Conservation (phyloP, 768 basidiomycete genomes). For the Trametes maxima region DNA sequence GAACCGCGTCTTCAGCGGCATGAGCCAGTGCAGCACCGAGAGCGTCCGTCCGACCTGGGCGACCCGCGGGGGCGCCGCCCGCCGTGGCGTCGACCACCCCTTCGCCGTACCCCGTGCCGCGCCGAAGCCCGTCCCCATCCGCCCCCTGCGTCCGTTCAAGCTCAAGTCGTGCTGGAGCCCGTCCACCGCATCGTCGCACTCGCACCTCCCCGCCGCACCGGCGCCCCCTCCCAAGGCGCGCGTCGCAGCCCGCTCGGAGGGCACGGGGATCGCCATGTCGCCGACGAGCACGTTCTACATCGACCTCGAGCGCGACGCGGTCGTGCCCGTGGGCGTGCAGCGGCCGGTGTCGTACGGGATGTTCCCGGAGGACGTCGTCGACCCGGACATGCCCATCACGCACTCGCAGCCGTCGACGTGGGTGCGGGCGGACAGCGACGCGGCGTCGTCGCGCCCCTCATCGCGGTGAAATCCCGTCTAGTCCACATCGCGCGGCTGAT, state of each 20-base stretch:
- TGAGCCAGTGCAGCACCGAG: slow-evolving; percentile 21
- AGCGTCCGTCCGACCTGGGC: slow-evolving; percentile 54
- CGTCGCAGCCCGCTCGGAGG: slow-evolving; percentile 7
- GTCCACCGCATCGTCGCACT: slow-evolving; percentile 28
- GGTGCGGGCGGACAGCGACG: slow-evolving; percentile 28
- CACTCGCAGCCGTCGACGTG: slow-evolving; percentile 49
- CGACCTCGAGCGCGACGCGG: slow-evolving; percentile 21
- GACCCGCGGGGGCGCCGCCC: slow-evolving; percentile 36
- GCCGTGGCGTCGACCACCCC: slow-evolving; percentile 61
- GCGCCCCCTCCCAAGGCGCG: slow-evolving; percentile 23
- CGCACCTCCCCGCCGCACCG: slow-evolving; percentile 6
- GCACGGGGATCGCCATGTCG: slow-evolving; percentile 28
- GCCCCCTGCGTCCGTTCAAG: slow-evolving; percentile 27
- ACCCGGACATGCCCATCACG: slow-evolving; percentile 61
- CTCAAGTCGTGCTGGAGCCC: slow-evolving; percentile 33
- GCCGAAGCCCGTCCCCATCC: slow-evolving; percentile 26
- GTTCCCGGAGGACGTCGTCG: slow-evolving; percentile 35
- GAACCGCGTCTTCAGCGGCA: slow-evolving; percentile 24
- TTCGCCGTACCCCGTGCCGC: slow-evolving; percentile 39
- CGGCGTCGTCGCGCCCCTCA: neutral
- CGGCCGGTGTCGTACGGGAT: slow-evolving; percentile 26
- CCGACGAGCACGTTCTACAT: slow-evolving; percentile 26
- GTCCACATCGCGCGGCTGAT: neutral
- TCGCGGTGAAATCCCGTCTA: slow-evolving; percentile 6
- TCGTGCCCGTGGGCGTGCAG: slow-evolving; percentile 16